Base-by-base conservation (phyloP, 2,329 filamentous ascomycete species). In the Colletotrichum falcatum region DNA sequence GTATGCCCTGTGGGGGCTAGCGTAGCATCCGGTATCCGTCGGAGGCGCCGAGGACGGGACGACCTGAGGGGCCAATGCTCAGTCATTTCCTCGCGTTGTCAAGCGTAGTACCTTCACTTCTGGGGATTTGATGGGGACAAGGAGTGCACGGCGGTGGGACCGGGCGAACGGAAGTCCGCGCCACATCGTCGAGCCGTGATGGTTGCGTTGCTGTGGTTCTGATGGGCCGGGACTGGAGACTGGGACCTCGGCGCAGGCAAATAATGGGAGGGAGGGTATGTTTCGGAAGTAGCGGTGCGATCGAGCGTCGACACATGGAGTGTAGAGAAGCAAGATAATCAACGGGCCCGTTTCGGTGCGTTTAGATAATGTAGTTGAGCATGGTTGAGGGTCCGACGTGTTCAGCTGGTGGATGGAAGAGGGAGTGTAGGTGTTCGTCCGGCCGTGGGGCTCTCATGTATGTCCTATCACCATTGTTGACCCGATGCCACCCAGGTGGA, bases 31-130 rank as follows among this genome's bases (percentile, higher is more conserved):
- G 64, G 37, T 49, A 53, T 59, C 58, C 44, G 44, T 59, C 58
- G 28, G 67, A 67, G 64, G 53, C 58, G 64, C 67, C 67, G 67
- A 70, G 58, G 58, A 70, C 59, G 53, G 64, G 67, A 70, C 64
- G 67, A 67, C 44, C 64, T 70, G 12, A 23, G 64, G 64, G 58
- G 67, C 64, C 66, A 60, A 65, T 58, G 65, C 69, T 65, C 60
- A 48, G 53, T 51, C 60, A n/a, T 71, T 30, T 44, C 39, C 42
- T 70, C 30, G 42, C 51, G 16, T 58, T 48, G 4, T 30, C 37
- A 16, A 33, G 30, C n/a, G n/a, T n/a, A 58, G 61, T 48, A 39
- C 6, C 26, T 12, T 1, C 37, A 18, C 37, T 9, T 30, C 58
- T 63, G 28, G 58, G 64, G 64, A 46, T 30, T 11, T 39, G 53